Evolutionary conservation across 176 grass and related monocot genomes (phyloP).

Genomic region (Tillandsia fasciculata): DNA sequence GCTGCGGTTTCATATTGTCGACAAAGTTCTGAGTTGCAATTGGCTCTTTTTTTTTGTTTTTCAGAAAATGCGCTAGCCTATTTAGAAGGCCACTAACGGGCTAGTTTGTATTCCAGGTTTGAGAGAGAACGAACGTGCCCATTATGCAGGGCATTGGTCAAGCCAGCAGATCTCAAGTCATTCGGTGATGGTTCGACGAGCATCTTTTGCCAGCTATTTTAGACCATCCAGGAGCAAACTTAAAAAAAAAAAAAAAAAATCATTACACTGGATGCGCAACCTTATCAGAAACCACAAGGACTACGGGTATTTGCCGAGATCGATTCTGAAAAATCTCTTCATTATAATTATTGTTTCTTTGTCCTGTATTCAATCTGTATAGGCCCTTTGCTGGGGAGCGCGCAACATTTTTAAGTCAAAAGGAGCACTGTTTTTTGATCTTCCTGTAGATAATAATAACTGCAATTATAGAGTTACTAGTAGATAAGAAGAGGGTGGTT

Average conservation of each 20-base stretch:
- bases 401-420: too few species aligned
- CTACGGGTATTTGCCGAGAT: not conserved
- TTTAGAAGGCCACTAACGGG: not conserved
- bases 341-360: not conserved
- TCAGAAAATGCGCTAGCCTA: too few species aligned
- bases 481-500: too few species aligned
- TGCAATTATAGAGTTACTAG: too few species aligned
- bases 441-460: too few species aligned
- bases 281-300: not conserved
- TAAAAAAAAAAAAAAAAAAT: too few species aligned
- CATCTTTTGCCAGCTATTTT: slow-evolving; percentile 94
- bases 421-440: too few species aligned
- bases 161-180: slow-evolving; percentile 82
- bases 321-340: not conserved
- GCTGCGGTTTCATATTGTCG: too few species aligned
- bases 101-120: slow-evolving; percentile 40
- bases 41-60: too few species aligned
- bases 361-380: not conserved
- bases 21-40: too few species aligned
- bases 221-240: slow-evolving; percentile 2
- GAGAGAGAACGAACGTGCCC: slow-evolving; percentile 97
- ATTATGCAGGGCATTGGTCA: slow-evolving; percentile 80
- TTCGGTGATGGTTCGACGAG: slow-evolving; percentile 80
- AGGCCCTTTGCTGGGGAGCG: not conserved
- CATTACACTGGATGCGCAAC: not conserved